Evolutionary conservation across 495 filamentous ascomycete genomes (phyloP), one percentile per base, ranked within the genome.

Genomic region (Talaromyces thailandensis): DNA sequence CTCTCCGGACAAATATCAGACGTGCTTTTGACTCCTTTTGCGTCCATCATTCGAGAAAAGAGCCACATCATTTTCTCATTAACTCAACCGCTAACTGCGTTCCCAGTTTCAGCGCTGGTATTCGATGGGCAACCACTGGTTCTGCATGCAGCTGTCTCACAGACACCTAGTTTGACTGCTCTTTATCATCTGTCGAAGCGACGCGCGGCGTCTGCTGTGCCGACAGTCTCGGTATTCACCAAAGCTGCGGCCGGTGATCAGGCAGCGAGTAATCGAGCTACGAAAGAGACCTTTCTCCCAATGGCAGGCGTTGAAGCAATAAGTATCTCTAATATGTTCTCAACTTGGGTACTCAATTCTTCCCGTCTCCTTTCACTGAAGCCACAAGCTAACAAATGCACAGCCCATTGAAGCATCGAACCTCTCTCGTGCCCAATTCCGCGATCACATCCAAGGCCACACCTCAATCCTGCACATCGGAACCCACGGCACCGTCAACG

Each of bases 291-390:
- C 3, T 65, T 65, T 58, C 64, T 72, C 4, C 65, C 67, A 40
- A 71, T 69, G 68, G 69, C 70, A 11, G 67, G 58, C 6, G 69
- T 72, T 45, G 70, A 72, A 62, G 67, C 68, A 9, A 64, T 72
- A 58, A 69, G 66, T 45, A 71, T 72, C 26, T 67, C 70, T 9
- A 64, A 66, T 24, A 60, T 65, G 53, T 72, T 72, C 29, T 59
- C 62, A 14, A 71, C 69, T 25, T 70, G 69, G 69, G 59, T 61
- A 61, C 9, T 11, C 1, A 7, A 23, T 23, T 61, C 2, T 29
- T 9, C 43, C 43, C 21, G 4, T 25, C 16, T 8, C 1, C 43
- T 6, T 58, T 14, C 12, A 12, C 16, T 4, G 31, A 12, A 37
- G 2, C 2, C 21, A 18, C 7, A 40, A 23, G 24, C 35, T 60